Evolutionary conservation across 345 rosid genomes (phyloP), one percentile per base, ranked within the genome.

Genomic region (Orychophragmus violaceus): DNA sequence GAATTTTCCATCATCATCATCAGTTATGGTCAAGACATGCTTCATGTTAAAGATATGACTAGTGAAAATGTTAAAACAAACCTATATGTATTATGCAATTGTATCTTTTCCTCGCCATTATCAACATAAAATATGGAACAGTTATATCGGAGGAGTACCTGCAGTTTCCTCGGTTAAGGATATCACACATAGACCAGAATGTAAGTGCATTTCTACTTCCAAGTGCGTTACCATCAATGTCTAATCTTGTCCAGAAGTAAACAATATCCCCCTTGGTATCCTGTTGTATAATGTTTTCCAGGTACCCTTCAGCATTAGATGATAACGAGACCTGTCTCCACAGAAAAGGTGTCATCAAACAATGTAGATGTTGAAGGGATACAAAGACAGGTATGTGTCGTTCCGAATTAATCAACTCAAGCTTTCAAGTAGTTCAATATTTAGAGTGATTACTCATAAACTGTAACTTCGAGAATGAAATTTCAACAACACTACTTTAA

Each of bases 101-200:
- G 33, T 59, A 37, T 41, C n/a, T 5, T 48, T 58, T 48, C 48
- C 55, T 69, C 17, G 51, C 52, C 46, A 39, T 29, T 58, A 63
- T 19, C 56, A 35, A 50, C 37, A 64, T 17, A 71, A 41, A 33
- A 29, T 22, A 27, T 46, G 56, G 41, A 54, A 37, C 14, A 54
- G 57, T 6, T n/a, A 52, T 21, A 37, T 25, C 17, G 35, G 16
- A 45, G 54, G 59, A 60, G 52, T 57, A 83, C 95, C 91, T 82
- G 91, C 95, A 87, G 74, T 74, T 64, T 64, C 91, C 89, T 69
- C 75, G 84, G 82, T 87, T 87, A 77, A 83, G 78, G 56, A 84
- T 73, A 78, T 87, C 91, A 16, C 91, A 87, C 79, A 83, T 74
- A 37, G 95, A 87, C 95, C 95, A 87, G 80, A 87, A 87, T 3